Conservation (phyloP, 805 yeast genomes). For the Debaryomyces maramus region DNA sequence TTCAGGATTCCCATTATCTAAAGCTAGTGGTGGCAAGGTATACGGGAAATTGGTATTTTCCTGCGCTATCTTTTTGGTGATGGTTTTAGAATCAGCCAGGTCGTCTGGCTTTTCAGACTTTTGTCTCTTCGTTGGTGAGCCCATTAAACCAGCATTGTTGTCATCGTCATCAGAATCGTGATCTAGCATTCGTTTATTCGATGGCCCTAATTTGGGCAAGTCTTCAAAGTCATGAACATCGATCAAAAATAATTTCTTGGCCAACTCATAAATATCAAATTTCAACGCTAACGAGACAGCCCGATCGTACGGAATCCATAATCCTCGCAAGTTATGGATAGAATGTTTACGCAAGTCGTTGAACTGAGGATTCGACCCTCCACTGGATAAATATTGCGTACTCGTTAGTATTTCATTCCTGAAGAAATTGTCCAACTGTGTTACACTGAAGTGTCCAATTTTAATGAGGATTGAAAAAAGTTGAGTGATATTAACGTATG, state of each 20-base stretch:
- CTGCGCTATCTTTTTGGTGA: conserved; percentile 5
- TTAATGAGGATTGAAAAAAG: conserved; percentile 33
- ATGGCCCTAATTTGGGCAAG: conserved; percentile 24
- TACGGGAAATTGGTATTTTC: conserved; percentile 37
- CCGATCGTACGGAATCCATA: conserved; percentile 46
- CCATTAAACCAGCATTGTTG: conserved; percentile 17
- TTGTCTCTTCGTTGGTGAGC: conserved; percentile 35
- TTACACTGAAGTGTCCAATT: conserved; percentile 24
- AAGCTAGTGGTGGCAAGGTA: conserved; percentile 29
- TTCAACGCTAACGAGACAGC: conserved; percentile 39
- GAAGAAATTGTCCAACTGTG: conserved; percentile 31
- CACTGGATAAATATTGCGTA: conserved; percentile 29
- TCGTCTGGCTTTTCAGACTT: conserved; percentile 10
- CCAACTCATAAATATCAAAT: conserved; percentile 39
- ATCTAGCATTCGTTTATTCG: conserved; percentile 16
- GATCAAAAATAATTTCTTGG: conserved; percentile 38
- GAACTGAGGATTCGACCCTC: conserved; percentile 16
- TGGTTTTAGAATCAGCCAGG: conserved; percentile 1
- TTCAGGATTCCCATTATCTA: conserved; percentile 24
- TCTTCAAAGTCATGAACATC: conserved; percentile 46
- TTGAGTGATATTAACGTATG: conserved; percentile 40
- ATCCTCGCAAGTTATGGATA: conserved; percentile 29
- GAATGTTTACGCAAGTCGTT: conserved; percentile 32
- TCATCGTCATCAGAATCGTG: conserved; percentile 15
- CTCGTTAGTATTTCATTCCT: conserved; percentile 33